Conservation (phyloP, 371 early-diverging fungal genomes). For the Haplosporangium sp. region DNA sequence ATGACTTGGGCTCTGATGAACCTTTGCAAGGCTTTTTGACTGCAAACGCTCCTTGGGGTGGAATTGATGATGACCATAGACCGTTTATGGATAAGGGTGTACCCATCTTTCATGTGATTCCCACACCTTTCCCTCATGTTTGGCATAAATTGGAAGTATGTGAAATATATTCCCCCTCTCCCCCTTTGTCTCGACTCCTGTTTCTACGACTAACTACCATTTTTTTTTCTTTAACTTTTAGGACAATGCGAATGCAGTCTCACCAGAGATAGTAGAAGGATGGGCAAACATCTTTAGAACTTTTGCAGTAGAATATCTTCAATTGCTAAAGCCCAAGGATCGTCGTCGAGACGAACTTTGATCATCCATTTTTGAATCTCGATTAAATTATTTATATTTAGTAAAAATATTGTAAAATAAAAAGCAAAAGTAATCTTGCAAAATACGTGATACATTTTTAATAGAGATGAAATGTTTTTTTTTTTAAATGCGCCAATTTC, state of each 20-base stretch:
- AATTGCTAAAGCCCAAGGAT: conserved; percentile 43
- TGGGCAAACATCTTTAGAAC: conserved; percentile 64
- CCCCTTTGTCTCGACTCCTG: not conserved
- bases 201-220: not conserved
- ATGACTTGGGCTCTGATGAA: conserved; percentile 24
- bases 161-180: too few species aligned
- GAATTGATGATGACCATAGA: conserved; percentile 91
- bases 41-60: conserved; percentile 52
- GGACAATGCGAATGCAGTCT: conserved; percentile 63
- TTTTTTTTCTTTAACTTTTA: not conserved
- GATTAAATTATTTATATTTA: too few species aligned
- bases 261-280: conserved; percentile 59
- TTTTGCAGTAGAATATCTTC: conserved; percentile 69
- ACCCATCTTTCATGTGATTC: conserved; percentile 90
- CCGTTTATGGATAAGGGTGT: conserved; percentile 89
- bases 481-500: too few species aligned
- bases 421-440: too few species aligned
- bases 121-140: conserved; percentile 88
- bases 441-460: too few species aligned
- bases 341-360: conserved; percentile 43
- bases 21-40: conserved; percentile 59
- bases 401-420: too few species aligned
- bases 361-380: not conserved
- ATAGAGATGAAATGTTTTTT: too few species aligned
- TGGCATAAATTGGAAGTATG: conserved; percentile 88